Conservation (phyloP, 768 basidiomycete genomes). For the Lenzites betulinus region DNA sequence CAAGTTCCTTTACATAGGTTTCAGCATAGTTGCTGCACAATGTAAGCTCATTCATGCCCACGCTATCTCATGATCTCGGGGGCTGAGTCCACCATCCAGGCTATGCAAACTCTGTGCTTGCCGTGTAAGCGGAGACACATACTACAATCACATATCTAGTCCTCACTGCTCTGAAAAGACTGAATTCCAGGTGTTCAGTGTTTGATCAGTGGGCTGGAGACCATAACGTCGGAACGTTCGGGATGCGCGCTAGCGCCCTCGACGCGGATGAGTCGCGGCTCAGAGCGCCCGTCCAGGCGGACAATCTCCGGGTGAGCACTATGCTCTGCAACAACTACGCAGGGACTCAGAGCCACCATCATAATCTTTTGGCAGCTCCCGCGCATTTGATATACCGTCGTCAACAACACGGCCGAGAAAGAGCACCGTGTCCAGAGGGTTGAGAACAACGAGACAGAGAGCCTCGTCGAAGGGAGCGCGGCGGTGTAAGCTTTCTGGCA, state of each 20-base stretch:
- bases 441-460: too few relatives aligned
- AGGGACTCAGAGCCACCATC: too few relatives aligned
- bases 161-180: not conserved
- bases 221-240: not conserved
- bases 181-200: not conserved
- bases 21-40: conserved; percentile 1
- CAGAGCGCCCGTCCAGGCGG: not conserved
- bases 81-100: too few relatives aligned
- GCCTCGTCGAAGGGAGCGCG: too few relatives aligned
- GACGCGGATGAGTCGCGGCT: not conserved
- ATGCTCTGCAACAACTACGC: too few relatives aligned
- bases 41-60: not conserved
- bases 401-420: too few relatives aligned
- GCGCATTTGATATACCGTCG: too few relatives aligned
- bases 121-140: not conserved
- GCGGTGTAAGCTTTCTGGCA: too few relatives aligned
- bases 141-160: too few relatives aligned
- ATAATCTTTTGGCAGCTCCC: too few relatives aligned
- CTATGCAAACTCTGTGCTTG: conserved; percentile 1
- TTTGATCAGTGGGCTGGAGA: not conserved
- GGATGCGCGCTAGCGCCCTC: conserved; percentile 4
- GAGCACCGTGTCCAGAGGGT: too few relatives aligned
- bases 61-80: too few relatives aligned
- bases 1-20: not conserved
- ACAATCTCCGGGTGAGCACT: not conserved